Percentiles rank a stretch among this genome's conserved stretches.
phyloP scores from a whole-genome alignment of 83 land plant genomes.

The Picea abies region DNA sequence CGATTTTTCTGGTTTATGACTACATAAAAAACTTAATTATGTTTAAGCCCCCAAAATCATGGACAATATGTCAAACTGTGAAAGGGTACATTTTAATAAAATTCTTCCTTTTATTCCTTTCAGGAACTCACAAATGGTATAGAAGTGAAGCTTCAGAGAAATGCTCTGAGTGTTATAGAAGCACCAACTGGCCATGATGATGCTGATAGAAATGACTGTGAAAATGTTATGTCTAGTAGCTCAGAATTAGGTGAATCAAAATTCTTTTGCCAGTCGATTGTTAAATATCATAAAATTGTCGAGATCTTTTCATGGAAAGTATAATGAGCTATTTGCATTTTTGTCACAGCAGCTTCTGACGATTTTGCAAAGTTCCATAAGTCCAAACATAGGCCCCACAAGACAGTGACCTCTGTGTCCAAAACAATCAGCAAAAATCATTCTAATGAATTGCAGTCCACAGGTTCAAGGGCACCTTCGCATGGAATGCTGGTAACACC shows the following conservation, averaged over 20 bases:
- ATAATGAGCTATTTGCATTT: not conserved
- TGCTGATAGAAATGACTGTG: constrained; percentile 68
- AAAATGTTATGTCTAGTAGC: constrained; percentile 45
- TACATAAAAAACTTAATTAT: no score
- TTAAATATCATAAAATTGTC: not conserved
- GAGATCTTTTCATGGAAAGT: not conserved
- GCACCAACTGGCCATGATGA: constrained; percentile 83
- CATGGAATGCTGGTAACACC: constrained; percentile 35
- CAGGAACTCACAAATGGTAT: constrained; percentile 89
- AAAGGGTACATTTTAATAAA: not conserved
- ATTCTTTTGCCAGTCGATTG: not conserved
- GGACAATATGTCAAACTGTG: no score
- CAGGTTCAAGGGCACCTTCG: constrained; percentile 38
- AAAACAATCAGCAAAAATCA: constrained; percentile 49
- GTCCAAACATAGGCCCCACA: constrained; percentile 51
- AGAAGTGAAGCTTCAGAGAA: constrained; percentile 85
- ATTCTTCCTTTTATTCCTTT: not conserved
- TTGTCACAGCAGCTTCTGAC: constrained; percentile 42
- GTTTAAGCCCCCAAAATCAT: no score
- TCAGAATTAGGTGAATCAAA: constrained; percentile 47
- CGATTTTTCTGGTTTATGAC: no score
- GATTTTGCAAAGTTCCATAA: constrained; percentile 60
- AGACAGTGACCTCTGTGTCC: constrained; percentile 43
- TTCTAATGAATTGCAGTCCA: constrained; percentile 54
- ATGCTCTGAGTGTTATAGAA: constrained; percentile 84